phyloP scores from a whole-genome alignment of 352 stramenopile genomes.

The Thalassiosira hispida region DNA sequence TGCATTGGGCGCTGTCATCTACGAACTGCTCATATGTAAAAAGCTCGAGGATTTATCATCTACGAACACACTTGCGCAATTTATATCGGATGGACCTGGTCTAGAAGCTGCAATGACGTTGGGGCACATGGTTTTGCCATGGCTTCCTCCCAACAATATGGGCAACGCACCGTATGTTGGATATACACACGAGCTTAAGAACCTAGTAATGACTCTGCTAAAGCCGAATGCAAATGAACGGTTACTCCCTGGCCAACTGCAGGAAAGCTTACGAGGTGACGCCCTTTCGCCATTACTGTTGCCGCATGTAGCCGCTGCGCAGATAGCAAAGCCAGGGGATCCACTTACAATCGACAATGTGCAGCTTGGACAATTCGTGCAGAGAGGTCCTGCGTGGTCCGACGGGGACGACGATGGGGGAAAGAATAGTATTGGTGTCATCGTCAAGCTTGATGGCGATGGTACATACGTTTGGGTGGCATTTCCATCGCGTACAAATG shows the following conservation, averaged over 20 bases:
- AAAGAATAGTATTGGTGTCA: slow-evolving; percentile 33
- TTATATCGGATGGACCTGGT: slow-evolving; percentile 28
- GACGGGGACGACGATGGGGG: slow-evolving; percentile 39
- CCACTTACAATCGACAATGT: slow-evolving; percentile 52
- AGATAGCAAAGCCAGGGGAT: slow-evolving; percentile 23
- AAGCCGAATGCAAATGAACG: slow-evolving; percentile 20
- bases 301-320: slow-evolving; percentile 20
- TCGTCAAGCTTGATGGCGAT: slow-evolving; percentile 49
- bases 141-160: slow-evolving; percentile 11
- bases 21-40: slow-evolving; percentile 37
- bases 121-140: slow-evolving; percentile 26
- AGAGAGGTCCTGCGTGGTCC: slow-evolving; percentile 35
- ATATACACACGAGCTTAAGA: slow-evolving; percentile 37
- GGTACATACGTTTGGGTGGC: slow-evolving; percentile 32
- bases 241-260: slow-evolving; percentile 35
- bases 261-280: slow-evolving; percentile 22
- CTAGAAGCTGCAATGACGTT: slow-evolving; percentile 31
- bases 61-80: slow-evolving; percentile 38
- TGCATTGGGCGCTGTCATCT: slow-evolving; percentile 40
- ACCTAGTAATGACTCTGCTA: slow-evolving; percentile 36
- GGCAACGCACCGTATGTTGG: slow-evolving; percentile 13
- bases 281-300: slow-evolving; percentile 37
- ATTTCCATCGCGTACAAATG: slow-evolving; percentile 17
- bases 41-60: slow-evolving; percentile 25
- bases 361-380: slow-evolving; percentile 55